A percentile compares a stretch with the other conserved stretches of the same genome.
Conservation (phyloP, 2,329 filamentous ascomycete species). For the Fusarium dimerum region DNA sequence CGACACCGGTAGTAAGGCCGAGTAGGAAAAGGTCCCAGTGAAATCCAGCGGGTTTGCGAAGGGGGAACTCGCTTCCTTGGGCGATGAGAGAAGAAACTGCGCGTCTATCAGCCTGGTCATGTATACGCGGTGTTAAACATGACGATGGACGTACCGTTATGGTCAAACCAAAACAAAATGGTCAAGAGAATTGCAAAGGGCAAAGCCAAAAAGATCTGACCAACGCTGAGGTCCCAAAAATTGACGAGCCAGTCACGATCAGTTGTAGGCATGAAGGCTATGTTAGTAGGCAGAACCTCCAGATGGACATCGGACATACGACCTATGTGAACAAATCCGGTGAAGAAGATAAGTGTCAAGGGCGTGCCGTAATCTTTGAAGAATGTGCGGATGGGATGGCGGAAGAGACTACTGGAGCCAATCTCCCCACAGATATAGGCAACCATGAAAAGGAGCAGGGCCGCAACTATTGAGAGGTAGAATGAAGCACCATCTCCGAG, state of each 20-base stretch:
- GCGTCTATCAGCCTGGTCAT: not conserved
- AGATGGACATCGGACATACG: slow-evolving; percentile 73
- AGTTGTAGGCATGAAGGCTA: slow-evolving; percentile 75
- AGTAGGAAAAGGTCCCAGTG: slow-evolving; percentile 86
- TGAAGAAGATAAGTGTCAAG: slow-evolving; percentile 82
- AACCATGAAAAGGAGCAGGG: slow-evolving; percentile 75
- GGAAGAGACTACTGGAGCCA: slow-evolving; percentile 71
- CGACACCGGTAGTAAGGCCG: slow-evolving; percentile 73
- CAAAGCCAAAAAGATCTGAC: slow-evolving; percentile 79
- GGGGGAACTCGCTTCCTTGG: slow-evolving; percentile 79
- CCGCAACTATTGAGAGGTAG: slow-evolving; percentile 77
- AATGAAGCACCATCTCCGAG: slow-evolving; percentile 69
- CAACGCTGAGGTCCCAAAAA: slow-evolving; percentile 76
- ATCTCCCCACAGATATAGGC: slow-evolving; percentile 74
- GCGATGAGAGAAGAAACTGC: slow-evolving; percentile 79
- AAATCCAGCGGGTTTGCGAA: slow-evolving; percentile 79
- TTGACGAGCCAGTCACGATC: slow-evolving; percentile 75
- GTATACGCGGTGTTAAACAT: not conserved
- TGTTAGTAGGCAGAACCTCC: slow-evolving; percentile 72
- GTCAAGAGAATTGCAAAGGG: slow-evolving; percentile 84
- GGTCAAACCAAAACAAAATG: slow-evolving; percentile 86
- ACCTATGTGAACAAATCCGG: slow-evolving; percentile 84
- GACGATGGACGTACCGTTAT: slow-evolving; percentile 63
- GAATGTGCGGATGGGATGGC: slow-evolving; percentile 75
- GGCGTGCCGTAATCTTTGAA: slow-evolving; percentile 89